phyloP scores from a whole-genome alignment of 2,329 filamentous ascomycete species.

The Ophiostoma novo-ulmi region DNA sequence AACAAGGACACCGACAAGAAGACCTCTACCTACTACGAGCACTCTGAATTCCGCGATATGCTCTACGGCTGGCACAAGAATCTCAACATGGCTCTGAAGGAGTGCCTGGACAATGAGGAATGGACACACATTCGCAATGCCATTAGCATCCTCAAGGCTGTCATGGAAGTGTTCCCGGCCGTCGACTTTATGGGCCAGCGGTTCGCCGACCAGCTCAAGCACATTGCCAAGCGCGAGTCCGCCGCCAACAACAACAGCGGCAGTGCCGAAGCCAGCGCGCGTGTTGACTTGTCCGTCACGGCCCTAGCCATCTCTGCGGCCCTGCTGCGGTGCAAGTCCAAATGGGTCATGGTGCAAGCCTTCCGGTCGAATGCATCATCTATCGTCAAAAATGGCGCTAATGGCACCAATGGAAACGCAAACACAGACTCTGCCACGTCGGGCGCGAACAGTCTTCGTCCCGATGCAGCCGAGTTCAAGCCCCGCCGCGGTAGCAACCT shows the following conservation, averaged over 20 bases:
- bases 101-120: slow-evolving; percentile 74
- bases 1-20: not conserved
- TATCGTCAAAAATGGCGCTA: not conserved
- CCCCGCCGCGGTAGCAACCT: slow-evolving; percentile 37
- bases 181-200: slow-evolving; percentile 80
- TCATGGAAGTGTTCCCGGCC: slow-evolving; percentile 78
- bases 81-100: slow-evolving; percentile 71
- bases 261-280: slow-evolving; percentile 47
- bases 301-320: slow-evolving; percentile 67
- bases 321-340: slow-evolving; percentile 59
- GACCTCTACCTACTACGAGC: slow-evolving; percentile 51
- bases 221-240: slow-evolving; percentile 59
- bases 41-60: slow-evolving; percentile 78
- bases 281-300: slow-evolving; percentile 70
- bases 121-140: slow-evolving; percentile 98
- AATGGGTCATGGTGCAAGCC: slow-evolving; percentile 69
- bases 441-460: slow-evolving; percentile 46
- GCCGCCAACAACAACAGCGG: slow-evolving; percentile 46
- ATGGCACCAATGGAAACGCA: not conserved
- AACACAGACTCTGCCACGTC: slow-evolving; percentile 27
- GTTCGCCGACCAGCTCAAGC: slow-evolving; percentile 58
- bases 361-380: slow-evolving; percentile 56
- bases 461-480: slow-evolving; percentile 61
- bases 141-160: slow-evolving; percentile 77
- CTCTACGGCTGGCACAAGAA: slow-evolving; percentile 88